Conservation (phyloP, 2,329 filamentous ascomycete genomes). For the Chaetomium strumarium region DNA sequence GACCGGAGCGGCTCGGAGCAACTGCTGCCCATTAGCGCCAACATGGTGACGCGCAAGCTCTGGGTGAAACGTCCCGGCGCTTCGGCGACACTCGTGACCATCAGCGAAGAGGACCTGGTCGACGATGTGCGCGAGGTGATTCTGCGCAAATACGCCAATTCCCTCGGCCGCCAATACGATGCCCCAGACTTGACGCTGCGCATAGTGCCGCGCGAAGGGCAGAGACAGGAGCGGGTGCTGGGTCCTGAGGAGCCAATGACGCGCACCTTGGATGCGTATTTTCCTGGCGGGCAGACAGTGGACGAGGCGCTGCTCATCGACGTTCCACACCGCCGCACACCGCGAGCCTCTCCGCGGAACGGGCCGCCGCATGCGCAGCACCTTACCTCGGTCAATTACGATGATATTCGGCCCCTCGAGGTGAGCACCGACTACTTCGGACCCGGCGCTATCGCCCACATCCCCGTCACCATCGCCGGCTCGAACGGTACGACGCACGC, state of each 20-base stretch:
- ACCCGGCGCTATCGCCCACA: slow-evolving; percentile 44
- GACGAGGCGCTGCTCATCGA: slow-evolving; percentile 91
- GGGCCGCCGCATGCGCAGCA: slow-evolving; percentile 40
- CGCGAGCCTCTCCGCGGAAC: slow-evolving; percentile 68
- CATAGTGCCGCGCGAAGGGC: slow-evolving; percentile 66
- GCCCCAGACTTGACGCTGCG: slow-evolving; percentile 81
- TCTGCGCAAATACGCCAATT: slow-evolving; percentile 88
- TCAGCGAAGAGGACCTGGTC: slow-evolving; percentile 82
- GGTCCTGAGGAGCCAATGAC: slow-evolving; percentile 82
- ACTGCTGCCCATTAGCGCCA: slow-evolving; percentile 35
- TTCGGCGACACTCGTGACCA: slow-evolving; percentile 80
- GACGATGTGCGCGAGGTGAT: slow-evolving; percentile 94
- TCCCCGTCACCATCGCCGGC: slow-evolving; percentile 34
- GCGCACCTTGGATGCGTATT: slow-evolving; percentile 73
- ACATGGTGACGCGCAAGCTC: slow-evolving; percentile 70
- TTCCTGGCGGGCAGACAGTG: slow-evolving; percentile 77
- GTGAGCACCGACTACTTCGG: slow-evolving; percentile 78
- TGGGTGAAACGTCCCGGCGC: slow-evolving; percentile 88
- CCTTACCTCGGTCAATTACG: slow-evolving; percentile 48
- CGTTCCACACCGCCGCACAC: slow-evolving; percentile 68
- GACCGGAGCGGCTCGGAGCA: slow-evolving; percentile 30
- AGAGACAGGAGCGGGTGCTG: slow-evolving; percentile 60
- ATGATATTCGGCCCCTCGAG: slow-evolving; percentile 62
- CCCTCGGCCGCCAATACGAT: slow-evolving; percentile 81
- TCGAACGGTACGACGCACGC: slow-evolving; percentile 33